Evolutionary conservation across 495 filamentous ascomycete species (phyloP).

Genomic region (Neurospora cerealis): DNA sequence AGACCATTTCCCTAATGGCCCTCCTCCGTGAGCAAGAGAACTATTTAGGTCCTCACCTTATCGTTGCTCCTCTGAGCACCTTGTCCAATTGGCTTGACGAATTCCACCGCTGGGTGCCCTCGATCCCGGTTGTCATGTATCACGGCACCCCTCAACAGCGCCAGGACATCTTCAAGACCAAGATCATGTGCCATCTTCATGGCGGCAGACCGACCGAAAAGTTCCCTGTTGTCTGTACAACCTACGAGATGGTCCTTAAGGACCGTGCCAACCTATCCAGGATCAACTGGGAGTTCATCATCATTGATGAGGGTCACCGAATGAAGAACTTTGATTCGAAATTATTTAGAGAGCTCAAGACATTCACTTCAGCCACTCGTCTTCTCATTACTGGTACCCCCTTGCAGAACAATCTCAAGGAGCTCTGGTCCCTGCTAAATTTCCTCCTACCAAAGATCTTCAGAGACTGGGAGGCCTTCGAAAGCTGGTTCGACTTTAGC

Average conservation of each 20-base stretch:
- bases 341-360: slow-evolving; percentile 76
- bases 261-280: slow-evolving; percentile 69
- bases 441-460: slow-evolving; percentile 91
- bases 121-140: slow-evolving; percentile 78
- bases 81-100: slow-evolving; percentile 96
- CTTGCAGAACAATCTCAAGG: slow-evolving; percentile 88
- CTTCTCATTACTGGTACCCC: slow-evolving; percentile 93
- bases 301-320: slow-evolving; percentile 95
- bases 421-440: slow-evolving; percentile 91
- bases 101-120: slow-evolving; percentile 79
- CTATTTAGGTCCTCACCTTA: slow-evolving; percentile 74
- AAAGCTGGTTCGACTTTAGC: slow-evolving; percentile 93
- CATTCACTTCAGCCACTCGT: slow-evolving; percentile 79
- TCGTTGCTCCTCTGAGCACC: slow-evolving; percentile 83
- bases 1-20: slow-evolving; percentile 85
- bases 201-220: slow-evolving; percentile 39
- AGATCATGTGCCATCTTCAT: slow-evolving; percentile 48
- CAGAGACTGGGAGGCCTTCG: slow-evolving; percentile 77
- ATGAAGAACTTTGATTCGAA: slow-evolving; percentile 96
- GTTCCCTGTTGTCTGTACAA: slow-evolving; percentile 89
- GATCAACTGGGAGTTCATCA: slow-evolving; percentile 92
- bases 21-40: slow-evolving; percentile 77
- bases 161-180: slow-evolving; percentile 53
- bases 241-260: slow-evolving; percentile 90
- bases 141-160: slow-evolving; percentile 73